Percentiles rank a stretch among this genome's conserved stretches.
phyloP scores from a whole-genome alignment of 208 protist species.

The Angomonas desouzai region DNA sequence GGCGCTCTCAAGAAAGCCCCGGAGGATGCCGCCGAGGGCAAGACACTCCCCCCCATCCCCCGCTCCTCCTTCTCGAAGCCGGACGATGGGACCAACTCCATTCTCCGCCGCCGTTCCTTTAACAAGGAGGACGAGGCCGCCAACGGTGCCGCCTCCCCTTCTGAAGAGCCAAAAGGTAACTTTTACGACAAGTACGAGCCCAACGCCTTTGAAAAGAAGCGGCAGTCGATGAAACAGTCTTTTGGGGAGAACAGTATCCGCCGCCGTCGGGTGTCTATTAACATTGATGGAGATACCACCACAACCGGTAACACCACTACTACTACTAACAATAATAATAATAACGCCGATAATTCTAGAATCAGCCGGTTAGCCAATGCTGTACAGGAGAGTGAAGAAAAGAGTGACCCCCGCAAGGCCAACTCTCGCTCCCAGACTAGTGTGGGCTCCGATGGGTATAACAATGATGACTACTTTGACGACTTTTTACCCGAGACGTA shows the following conservation, averaged over 20 bases:
- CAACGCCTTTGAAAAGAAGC: conserved; percentile 1
- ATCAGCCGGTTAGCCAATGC: not conserved
- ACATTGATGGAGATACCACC: not conserved
- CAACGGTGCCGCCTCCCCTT: no score
- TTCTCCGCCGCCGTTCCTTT: not conserved
- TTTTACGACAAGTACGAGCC: conserved; percentile 8
- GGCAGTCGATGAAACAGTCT: not conserved
- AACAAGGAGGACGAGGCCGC: not conserved
- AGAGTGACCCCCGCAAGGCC: not conserved
- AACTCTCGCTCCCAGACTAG: not conserved
- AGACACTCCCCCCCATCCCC: not conserved
- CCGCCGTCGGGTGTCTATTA: conserved; percentile 2
- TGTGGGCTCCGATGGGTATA: not conserved
- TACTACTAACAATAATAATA: not conserved
- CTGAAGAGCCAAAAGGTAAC: not conserved
- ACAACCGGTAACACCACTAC: not conserved
- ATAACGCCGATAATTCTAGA: not conserved
- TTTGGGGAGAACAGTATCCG: conserved; percentile 8
- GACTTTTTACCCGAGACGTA: not conserved
- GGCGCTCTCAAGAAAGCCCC: no score
- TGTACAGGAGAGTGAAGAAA: not conserved
- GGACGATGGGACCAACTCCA: not conserved
- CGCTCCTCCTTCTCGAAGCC: not conserved
- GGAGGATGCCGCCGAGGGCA: no score
- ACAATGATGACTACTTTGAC: not conserved